phyloP scores from a whole-genome alignment of 164 flowering plant genomes.

The Umbellularia californica region DNA sequence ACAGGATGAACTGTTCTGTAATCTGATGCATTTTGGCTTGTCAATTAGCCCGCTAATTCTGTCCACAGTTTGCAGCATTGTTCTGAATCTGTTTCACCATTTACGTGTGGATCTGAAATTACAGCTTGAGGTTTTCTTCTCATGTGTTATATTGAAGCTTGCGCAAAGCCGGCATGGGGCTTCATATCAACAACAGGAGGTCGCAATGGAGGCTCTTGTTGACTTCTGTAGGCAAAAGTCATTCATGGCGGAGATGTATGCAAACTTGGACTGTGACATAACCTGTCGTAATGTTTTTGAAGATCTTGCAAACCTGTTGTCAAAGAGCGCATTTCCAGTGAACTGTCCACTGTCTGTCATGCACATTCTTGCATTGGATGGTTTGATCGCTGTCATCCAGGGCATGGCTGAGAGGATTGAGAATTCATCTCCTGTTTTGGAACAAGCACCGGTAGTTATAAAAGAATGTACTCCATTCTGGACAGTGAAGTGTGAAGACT shows the following conservation, averaged over 20 bases:
- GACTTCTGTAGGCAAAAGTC: slow-evolving; percentile 40
- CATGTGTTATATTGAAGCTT: slow-evolving; percentile 37
- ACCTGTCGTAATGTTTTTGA: slow-evolving; percentile 34
- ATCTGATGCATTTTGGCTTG: slow-evolving; percentile 40
- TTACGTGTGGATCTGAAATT: slow-evolving; percentile 31
- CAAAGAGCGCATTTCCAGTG: slow-evolving; percentile 44
- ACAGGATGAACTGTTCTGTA: slow-evolving; percentile 37
- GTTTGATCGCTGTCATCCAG: slow-evolving; percentile 37
- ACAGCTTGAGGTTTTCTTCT: slow-evolving; percentile 42
- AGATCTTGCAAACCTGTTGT: slow-evolving; percentile 34
- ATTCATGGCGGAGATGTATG: slow-evolving; percentile 42
- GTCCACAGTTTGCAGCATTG: slow-evolving; percentile 38
- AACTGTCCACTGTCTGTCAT: slow-evolving; percentile 35
- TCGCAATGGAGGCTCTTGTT: slow-evolving; percentile 42
- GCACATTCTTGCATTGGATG: slow-evolving; percentile 42
- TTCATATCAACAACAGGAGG: slow-evolving; percentile 42
- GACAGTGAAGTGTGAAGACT: slow-evolving; percentile 38
- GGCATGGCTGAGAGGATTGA: slow-evolving; percentile 40
- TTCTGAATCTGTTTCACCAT: slow-evolving; percentile 37
- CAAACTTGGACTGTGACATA: slow-evolving; percentile 42
- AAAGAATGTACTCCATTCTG: slow-evolving; percentile 32
- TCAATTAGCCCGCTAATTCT: slow-evolving; percentile 37
- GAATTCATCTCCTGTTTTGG: slow-evolving; percentile 16
- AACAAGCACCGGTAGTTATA: slow-evolving; percentile 14
- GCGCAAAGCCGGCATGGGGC: slow-evolving; percentile 35